phyloP scores from a whole-genome alignment of 2,329 filamentous ascomycete species.

The Aspergillus sp. region DNA sequence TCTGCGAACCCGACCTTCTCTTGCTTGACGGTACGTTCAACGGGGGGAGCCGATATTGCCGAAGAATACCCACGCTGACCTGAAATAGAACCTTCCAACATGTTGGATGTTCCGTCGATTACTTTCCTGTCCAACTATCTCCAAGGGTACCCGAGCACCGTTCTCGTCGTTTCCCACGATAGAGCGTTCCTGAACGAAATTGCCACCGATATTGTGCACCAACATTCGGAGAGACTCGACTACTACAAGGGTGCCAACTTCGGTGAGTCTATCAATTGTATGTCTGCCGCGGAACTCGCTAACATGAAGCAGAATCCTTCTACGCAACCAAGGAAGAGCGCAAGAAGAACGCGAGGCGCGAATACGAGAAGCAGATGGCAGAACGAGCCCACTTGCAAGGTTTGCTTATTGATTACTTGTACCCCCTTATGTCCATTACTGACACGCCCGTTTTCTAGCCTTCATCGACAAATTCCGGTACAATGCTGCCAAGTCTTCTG shows the following conservation, averaged over 20 bases:
- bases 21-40: conserved; percentile 63
- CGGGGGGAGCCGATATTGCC: background rate
- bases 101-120: conserved; percentile 99
- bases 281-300: conserved; percentile 6
- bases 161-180: conserved; percentile 97
- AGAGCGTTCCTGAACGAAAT: conserved; percentile 97
- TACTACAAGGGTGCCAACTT: conserved; percentile 99
- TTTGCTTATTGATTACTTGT: conserved; percentile 13
- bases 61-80: conserved; percentile 9
- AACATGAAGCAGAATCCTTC: conserved; percentile 59
- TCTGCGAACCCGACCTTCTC: conserved; percentile 93
- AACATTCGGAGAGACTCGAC: conserved; percentile 92
- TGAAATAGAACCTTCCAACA: conserved; percentile 81
- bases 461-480: conserved; percentile 99
- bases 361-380: conserved; percentile 98
- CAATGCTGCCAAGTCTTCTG: conserved; percentile 96
- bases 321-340: conserved; percentile 96
- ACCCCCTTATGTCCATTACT: background rate
- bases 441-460: conserved; percentile 34
- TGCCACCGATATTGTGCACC: conserved; percentile 97
- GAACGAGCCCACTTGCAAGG: conserved; percentile 82
- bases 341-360: conserved; percentile 89
- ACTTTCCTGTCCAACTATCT: conserved; percentile 96
- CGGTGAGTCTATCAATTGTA: conserved; percentile 28
- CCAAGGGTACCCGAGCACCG: conserved; percentile 84